Base-by-base conservation (phyloP, 192 early-diverging fungal species). In the Coemansia sp. region DNA sequence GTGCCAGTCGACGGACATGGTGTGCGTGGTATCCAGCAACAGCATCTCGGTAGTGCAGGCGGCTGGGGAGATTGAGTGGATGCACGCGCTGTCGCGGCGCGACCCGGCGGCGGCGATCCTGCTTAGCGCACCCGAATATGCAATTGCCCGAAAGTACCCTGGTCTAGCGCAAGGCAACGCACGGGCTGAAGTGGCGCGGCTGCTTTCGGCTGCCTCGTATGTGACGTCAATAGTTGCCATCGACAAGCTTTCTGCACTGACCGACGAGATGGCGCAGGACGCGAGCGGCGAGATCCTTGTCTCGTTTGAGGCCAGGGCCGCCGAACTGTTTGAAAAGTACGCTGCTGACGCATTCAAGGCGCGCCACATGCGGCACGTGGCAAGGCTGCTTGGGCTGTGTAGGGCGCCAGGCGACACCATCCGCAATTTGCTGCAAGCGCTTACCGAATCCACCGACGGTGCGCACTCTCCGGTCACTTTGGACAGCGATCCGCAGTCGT, bases 231-330 rank as follows among this genome's bases (percentile, higher is more conserved):
- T 49, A 17, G 62, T 82, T 56, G 34, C 62, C 0, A 25, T 36
- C 10, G 75, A 63, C 17, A n/a, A 41, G 17, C 36, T 67, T 33
- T 46, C 62, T 10, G 58, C 63, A 9, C 58, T 77, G 40, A 61
- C 61, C 2, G 66, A 68, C 20, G 80, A 70, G 23, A 59, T 82
- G 62, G 56, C 71, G 19, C 50, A 48, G 17, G 78, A 81, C 22
- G 66, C 73, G 23, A 67, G 72, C 41, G 70, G 70, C 61, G 73
- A 73, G 53, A 73, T 72, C 40, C 70, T 81, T 11, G 79, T 81
- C 4, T 72, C 79, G 43, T 48, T 53, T 17, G 73, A 81, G 54
- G 25, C 74, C 2, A 59, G 79, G 0, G 73, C 74, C 17, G 67
- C 64, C 9, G 79, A 81, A 70, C 65, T 81, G 56, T 81, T 75